Evolutionary conservation across 805 yeast species (phyloP), one percentile per base, ranked within the genome.

Genomic region (Ogataea pilisensis): DNA sequence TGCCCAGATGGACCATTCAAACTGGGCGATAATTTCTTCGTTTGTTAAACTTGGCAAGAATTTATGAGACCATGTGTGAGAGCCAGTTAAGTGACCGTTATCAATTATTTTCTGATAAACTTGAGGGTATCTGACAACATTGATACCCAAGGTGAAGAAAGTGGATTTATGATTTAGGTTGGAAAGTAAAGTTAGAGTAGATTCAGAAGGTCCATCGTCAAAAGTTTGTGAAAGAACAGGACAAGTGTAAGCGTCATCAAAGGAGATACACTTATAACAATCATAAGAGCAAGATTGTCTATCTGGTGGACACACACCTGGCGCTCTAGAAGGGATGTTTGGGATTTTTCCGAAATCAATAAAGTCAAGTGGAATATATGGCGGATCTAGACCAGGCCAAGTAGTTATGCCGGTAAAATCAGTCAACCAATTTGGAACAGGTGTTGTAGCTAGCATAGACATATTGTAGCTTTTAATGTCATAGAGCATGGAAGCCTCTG

Each of bases 1-100:
- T 5, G 97, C 96, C 97, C 97, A 91, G 25, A 88, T 79, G 2
- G 95, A 81, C 99, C 99, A 91, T 61, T 90, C 82, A 29, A 91
- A 65, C 59, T 91, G 95, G 0, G 97, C 95, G 41, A 85, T 79
- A 16, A 91, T 78, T 46, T 86, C 76, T 62, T 88, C 91, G 57
- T 89, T 89, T 19, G 79, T 62, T 41, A 90, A 68, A 1, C 80
- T 63, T 2, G 97, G 96, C 45, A 91, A 72, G 53, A 82, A 86
- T 43, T 80, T 79, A 65, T 91, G 98, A 1, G 89, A 79, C 96
- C 96, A 91, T 0, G 97, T 87, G 60, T 91, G 99, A 0, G 88
- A 75, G 2, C 85, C 97, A 57, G 89, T 63, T 24, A 89, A 65
- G 61, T 91, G 97, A 12, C 96, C 96, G 24, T 64, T 62, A 1